Evolutionary conservation across 352 stramenopile species (phyloP).

Genomic region (Globisporangium takayamanum): DNA sequence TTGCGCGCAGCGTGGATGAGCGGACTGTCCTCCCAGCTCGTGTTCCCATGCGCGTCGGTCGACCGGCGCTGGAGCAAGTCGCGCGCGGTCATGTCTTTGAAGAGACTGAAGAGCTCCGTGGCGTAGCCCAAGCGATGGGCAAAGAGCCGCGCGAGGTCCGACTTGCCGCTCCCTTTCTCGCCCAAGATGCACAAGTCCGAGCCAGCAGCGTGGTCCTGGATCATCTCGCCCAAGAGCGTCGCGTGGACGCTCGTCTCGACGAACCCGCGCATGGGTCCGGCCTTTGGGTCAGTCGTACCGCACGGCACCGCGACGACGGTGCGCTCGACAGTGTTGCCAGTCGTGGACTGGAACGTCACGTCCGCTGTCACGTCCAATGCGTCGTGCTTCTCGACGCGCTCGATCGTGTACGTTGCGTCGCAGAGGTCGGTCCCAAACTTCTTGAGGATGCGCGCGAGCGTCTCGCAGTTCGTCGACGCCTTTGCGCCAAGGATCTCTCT

Average conservation of each 20-base stretch:
- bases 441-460: conserved; percentile 45
- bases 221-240: conserved; percentile 52
- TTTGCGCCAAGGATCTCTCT: conserved; percentile 36
- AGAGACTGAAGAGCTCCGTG: conserved; percentile 88
- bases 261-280: conserved; percentile 30
- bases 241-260: conserved; percentile 54
- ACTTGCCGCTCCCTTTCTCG: conserved; percentile 83
- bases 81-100: conserved; percentile 91
- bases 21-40: conserved; percentile 89
- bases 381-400: conserved; percentile 25
- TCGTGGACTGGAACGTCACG: conserved; percentile 16
- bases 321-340: conserved; percentile 2
- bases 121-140: conserved; percentile 71
- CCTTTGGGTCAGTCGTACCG: conserved; percentile 26
- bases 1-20: conserved; percentile 84
- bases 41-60: conserved; percentile 86
- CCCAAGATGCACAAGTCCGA: conserved; percentile 78
- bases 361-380: conserved; percentile 14
- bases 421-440: conserved; percentile 29
- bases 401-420: conserved; percentile 28
- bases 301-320: conserved; percentile 32
- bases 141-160: conserved; percentile 57
- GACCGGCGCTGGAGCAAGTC: conserved; percentile 89
- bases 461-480: conserved; percentile 35
- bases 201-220: conserved; percentile 72